Percentiles rank a stretch among this genome's conserved stretches.
Evolutionary conservation across 495 filamentous ascomycete genomes (phyloP).

Genomic region (Parachaetomium inaequale): DNA sequence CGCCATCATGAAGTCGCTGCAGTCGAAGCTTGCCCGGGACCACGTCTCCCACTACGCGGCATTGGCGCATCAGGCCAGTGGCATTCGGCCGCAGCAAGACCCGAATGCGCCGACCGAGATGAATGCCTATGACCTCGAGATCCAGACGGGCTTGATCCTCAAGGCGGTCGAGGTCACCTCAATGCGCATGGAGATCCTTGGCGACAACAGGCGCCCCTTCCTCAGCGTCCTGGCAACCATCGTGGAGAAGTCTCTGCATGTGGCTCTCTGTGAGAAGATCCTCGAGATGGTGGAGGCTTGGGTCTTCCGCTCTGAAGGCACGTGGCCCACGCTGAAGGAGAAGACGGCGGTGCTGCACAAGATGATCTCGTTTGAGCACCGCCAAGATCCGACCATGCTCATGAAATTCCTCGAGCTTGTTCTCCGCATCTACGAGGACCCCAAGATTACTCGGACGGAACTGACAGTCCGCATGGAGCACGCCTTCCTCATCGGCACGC

Average conservation of each 20-base stretch:
- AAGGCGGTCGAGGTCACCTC: constrained; percentile 92
- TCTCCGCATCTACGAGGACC: constrained; percentile 95
- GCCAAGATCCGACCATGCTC: constrained; percentile 74
- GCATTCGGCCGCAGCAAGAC: constrained; percentile 38
- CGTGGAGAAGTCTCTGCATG: constrained; percentile 88
- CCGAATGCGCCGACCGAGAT: constrained; percentile 55
- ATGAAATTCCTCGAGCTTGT: constrained; percentile 93
- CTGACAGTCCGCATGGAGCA: constrained; percentile 95
- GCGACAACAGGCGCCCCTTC: constrained; percentile 87
- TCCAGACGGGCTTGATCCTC: constrained; percentile 81
- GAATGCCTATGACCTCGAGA: constrained; percentile 72
- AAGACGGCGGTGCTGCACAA: constrained; percentile 96
- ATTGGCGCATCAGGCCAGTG: constrained; percentile 43
- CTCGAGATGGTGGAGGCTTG: constrained; percentile 90
- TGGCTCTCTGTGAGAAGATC: constrained; percentile 81
- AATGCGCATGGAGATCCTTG: constrained; percentile 87
- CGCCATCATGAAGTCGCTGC: constrained; percentile 87
- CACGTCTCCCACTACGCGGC: constrained; percentile 74
- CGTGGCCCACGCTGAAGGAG: constrained; percentile 94
- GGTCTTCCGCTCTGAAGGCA: constrained; percentile 90
- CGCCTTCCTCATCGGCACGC: constrained; percentile 91
- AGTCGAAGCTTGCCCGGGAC: constrained; percentile 87
- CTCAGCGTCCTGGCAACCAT: constrained; percentile 89
- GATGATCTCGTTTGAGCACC: constrained; percentile 91
- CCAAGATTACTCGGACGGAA: constrained; percentile 90